Base-by-base conservation (phyloP, 202 grass and related monocot species). In the Bolboschoenoplectus hybrid region DNA sequence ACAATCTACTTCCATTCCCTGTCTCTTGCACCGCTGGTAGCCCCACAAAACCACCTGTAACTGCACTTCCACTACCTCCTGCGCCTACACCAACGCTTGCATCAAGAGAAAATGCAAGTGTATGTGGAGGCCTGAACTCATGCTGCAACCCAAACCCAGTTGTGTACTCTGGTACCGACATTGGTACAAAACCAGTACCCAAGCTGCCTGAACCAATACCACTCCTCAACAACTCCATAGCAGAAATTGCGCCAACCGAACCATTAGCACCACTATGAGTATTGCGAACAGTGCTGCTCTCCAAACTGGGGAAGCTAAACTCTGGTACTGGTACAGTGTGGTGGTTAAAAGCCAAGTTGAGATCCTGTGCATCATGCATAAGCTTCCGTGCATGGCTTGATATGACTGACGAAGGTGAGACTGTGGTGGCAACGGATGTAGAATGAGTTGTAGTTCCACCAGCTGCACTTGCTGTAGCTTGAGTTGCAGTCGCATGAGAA, bases 201-300 rank as follows among this genome's bases (percentile, higher is more conserved):
- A 94, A 74, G 63, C 79, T 87, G 83, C 94, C 94, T 2, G 89
- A 88, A 66, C 85, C 89, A 52, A 91, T 90, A 40, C 91, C 89
- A 87, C 92, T 95, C 83, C 95, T 92, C 9, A 97, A 89, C 39
- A 97, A 89, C 87, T 97, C 95, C 95, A 97, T 97, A 14, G 95
- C 92, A 65, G 95, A 97, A 67, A 97, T 87, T 26, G 92, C 63
- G 53, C 92, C 86, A 34, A 94, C 84, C n/a, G 63, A 57, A 63
- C 85, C 88, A 83, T 81, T 56, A 55, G 58, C 34, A 74, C 86
- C 49, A 73, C 46, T 71, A 1, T 75, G 87, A 7, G 64, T 85
- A 62, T 85, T 87, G 85, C 89, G 84, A 81, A 91, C 35, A 81
- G 36, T 92, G 82, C 87, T 93, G 89, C 91, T 94, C 79, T 97